Base-by-base conservation (phyloP, 768 basidiomycete species). In the Suillus hirtellus region DNA sequence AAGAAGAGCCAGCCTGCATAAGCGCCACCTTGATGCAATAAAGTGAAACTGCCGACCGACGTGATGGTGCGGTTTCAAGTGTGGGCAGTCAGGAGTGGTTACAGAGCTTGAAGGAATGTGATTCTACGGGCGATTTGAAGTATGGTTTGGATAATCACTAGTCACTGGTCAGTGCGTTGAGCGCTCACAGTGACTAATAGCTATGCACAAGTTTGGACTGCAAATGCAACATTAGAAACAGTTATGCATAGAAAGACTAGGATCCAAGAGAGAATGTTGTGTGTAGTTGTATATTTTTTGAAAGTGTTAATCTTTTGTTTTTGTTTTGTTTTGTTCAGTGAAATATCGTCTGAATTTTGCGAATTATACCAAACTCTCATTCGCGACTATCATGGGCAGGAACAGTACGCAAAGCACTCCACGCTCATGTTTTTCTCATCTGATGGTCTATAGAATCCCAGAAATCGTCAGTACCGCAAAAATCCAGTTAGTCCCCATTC, bases 401-500 rank as follows among this genome's bases (percentile, higher is more conserved):
- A 75, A 71, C 54, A 74, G 73, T 75, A 64, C 63, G 75, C 63
- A 58, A 54, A 46, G 34, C 10, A 11, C 14, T 37, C 31, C 53
- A 54, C 55, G 34, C n/a, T 14, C 46, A n/a, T 40, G 10, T 31
- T 27, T 43, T 37, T 44, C 21, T 53, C 37, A 50, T 34, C 24
- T n/a, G 35, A 21, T 17, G 37, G 6, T 27, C 17, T 40, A 49
- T 60, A 75, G 74, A 75, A 66, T 17, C 64, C 19, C 69, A 62
- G 44, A 75, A 75, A 56, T 60, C 68, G 12, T 19, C 49, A 12
- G 37, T 75, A 40, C 72, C 70, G 59, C 69, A 67, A 15, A 76
- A 63, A 72, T 55, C 67, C 3, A 75, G 74, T 68, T 49, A 63
- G 66, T 69, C 40, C 31, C 8, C 40, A 44, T 50, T 60, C 19